Evolutionary conservation across 2,329 filamentous ascomycete genomes (phyloP), one percentile per base, ranked within the genome.

Genomic region (Penicillium glabrum): DNA sequence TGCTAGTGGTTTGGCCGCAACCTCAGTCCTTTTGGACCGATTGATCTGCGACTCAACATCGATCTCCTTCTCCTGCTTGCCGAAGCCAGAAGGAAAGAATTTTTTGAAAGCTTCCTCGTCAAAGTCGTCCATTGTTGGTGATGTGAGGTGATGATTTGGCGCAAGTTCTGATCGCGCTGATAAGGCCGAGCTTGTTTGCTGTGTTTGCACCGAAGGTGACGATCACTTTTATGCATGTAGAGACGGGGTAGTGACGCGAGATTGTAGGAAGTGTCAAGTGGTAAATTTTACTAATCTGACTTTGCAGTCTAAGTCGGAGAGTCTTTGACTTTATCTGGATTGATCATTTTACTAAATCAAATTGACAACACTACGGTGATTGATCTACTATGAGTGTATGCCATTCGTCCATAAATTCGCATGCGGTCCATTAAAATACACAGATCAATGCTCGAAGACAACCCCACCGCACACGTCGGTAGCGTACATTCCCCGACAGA

Each of bases 21-120:
- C 72, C 71, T 80, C 78, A 51, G 77, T 75, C 71, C 93, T 83
- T 71, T 89, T 89, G 66, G 88, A 90, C 65, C 86, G 85, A 67
- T 93, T 87, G 63, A 98, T 89, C 75, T 96, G 93, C 55, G 87
- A 88, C 52, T 86, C 84, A 61, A 93, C 82, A 74, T 96, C 86
- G 65, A 89, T 80, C 61, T 87, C 85, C 65, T 85, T 87, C 37
- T 86, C 82, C 72, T 89, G 89, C 73, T 93, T 96, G 51, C 93
- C 93, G 72, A 98, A 97, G 0, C 90, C 86, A 2, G 87, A 82
- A 0, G 93, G 93, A 59, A 97, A 78, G 70, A 92, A 96, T 54
- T 77, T 73, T 51, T 75, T 77, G 53, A 80, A 75, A 13, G 70
- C 71, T 53, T 79, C 77, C 58, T 80, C 76, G 53, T 85, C 68